Percentiles rank a stretch among this genome's conserved stretches.
Conservation (phyloP, 805 yeast species). For the Wickerhamomyces chambardii region DNA sequence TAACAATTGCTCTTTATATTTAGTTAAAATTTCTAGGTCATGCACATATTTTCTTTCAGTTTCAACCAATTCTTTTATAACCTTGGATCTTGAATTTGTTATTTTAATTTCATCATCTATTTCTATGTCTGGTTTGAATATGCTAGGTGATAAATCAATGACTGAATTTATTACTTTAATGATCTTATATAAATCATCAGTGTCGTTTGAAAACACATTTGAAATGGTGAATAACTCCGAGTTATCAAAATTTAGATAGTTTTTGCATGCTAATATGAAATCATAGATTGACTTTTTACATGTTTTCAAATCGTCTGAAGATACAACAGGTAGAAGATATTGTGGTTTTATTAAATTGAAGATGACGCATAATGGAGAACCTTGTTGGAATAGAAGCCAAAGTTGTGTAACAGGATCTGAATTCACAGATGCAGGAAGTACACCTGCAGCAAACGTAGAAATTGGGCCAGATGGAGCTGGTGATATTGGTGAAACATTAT, state of each 20-base stretch:
- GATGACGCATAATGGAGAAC: slow-evolving; percentile 82
- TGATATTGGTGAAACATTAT: slow-evolving; percentile 15
- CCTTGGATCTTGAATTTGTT: slow-evolving; percentile 60
- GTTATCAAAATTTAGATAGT: slow-evolving; percentile 64
- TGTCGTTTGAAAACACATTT: slow-evolving; percentile 76
- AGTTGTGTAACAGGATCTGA: slow-evolving; percentile 92
- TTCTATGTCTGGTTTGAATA: slow-evolving; percentile 22
- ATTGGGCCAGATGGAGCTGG: slow-evolving; percentile 19
- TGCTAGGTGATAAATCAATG: slow-evolving; percentile 40
- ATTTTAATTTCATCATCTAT: slow-evolving; percentile 18
- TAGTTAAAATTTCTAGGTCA: slow-evolving; percentile 69
- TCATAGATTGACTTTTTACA: slow-evolving; percentile 88
- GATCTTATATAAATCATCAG: slow-evolving; percentile 70
- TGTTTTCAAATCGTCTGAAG: slow-evolving; percentile 72
- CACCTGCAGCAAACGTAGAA: slow-evolving; percentile 67
- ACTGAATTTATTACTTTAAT: slow-evolving; percentile 63
- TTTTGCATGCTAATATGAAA: slow-evolving; percentile 79
- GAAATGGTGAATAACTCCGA: slow-evolving; percentile 84
- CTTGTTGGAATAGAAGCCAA: slow-evolving; percentile 84
- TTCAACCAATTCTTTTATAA: slow-evolving; percentile 74
- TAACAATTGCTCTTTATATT: slow-evolving; percentile 60
- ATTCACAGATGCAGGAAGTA: slow-evolving; percentile 59
- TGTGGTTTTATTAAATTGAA: slow-evolving; percentile 64
- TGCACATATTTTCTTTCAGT: slow-evolving; percentile 92
- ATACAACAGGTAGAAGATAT: slow-evolving; percentile 50